Evolutionary conservation across 2,329 filamentous ascomycete genomes (phyloP), one percentile per base, ranked within the genome.

Genomic region (Grosmannia huntii): DNA sequence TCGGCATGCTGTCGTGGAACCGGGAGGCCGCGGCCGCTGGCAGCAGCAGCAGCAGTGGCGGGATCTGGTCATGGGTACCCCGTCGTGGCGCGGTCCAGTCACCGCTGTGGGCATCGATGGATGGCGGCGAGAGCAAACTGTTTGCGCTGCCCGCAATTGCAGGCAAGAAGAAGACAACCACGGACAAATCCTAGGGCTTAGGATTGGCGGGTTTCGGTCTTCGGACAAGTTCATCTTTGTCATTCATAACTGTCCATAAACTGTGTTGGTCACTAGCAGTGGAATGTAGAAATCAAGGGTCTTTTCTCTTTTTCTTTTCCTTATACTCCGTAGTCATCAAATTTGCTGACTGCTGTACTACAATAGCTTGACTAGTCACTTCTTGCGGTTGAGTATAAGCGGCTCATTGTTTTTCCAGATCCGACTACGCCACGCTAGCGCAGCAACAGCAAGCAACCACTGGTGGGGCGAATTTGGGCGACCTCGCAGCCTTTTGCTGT

Each of bases 1-100:
- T 99, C 12, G 94, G 94, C 16, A 73, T 86, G 56, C 72, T 97
- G 70, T 87, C 87, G 49, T 99, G 94, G 94, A 86, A 87, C 67
- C 76, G 83, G 49, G 76, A 81, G 63, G 71, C 14, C 1, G 4
- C 48, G 12, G 14, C 5, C 48, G 11, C 28, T 51, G 38, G 25
- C 51, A 28, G 31, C 25, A 23, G 25, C 11, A 27, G 21, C 33
- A 46, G 23, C 48, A 7, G 21, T 4, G 41, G 12, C n/a, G 10
- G 33, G 9, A 25, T 12, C 25, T 57, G 36, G 31, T 33, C 36
- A 19, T 60, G 59, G 59, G 53, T 61, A n/a, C 58, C 61, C 3
- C 36, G 52, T 19, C 56, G 49, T 25, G 59, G 60, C 50, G 55
- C 56, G 10, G 53, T 55, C 6, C 58, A 55, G 6, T 64, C 62